phyloP scores from a whole-genome alignment of 2,329 filamentous ascomycete species.

The Cytospora mali region DNA sequence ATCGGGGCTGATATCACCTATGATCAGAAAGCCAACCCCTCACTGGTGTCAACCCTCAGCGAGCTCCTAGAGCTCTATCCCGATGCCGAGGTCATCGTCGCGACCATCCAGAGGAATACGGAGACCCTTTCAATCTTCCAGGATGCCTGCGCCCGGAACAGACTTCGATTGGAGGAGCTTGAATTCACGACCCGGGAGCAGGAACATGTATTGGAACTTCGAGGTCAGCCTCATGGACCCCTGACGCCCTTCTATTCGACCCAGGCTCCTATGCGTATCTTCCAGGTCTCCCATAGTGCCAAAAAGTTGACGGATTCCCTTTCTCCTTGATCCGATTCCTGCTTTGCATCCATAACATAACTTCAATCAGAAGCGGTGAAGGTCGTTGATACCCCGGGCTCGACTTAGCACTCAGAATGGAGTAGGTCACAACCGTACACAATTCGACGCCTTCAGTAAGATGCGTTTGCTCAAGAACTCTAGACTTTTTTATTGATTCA shows the following conservation, averaged over 20 bases:
- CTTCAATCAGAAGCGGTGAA: background rate
- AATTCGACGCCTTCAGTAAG: background rate
- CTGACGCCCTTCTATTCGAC: conserved; percentile 23
- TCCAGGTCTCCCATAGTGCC: background rate
- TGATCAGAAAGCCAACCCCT: conserved; percentile 64
- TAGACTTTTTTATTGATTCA: background rate
- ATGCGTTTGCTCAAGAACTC: background rate
- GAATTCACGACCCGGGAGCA: conserved; percentile 10
- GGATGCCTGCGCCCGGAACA: conserved; percentile 10
- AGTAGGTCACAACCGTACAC: background rate
- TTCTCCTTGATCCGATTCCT: no score
- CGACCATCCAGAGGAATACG: conserved; percentile 69
- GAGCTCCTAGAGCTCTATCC: conserved; percentile 63
- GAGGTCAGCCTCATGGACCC: background rate
- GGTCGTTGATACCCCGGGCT: background rate
- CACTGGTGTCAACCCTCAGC: conserved; percentile 65
- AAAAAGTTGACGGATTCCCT: background rate
- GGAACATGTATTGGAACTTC: background rate
- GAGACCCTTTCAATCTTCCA: conserved; percentile 13
- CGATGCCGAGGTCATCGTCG: conserved; percentile 62
- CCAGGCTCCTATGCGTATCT: conserved; percentile 21
- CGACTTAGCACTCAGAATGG: background rate
- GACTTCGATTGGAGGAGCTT: conserved; percentile 1
- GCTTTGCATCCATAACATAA: no score
- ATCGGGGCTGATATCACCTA: conserved; percentile 81